Base-by-base conservation (phyloP, 148 eudicot species). In the Rhododendron mucronatum region DNA sequence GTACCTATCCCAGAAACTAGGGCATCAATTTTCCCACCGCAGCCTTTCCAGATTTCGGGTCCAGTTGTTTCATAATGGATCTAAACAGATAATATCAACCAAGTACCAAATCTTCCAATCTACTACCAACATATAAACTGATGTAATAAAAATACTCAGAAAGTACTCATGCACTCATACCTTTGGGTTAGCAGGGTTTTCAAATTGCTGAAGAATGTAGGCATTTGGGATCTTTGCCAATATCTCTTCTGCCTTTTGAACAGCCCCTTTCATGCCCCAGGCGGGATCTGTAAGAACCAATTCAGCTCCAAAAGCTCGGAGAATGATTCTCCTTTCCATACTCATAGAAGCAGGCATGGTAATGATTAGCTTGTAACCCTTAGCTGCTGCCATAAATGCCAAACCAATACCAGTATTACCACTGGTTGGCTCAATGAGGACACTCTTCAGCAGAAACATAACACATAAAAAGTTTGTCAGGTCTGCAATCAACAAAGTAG, bases 381-480 rank as follows among this genome's bases (percentile, higher is more conserved):
- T 95, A 47, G 90, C 92, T 47, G 98, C 99, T 30, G 99, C 99
- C 87, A 94, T 73, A 89, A 91, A 93, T 69, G 98, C 98, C 90
- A 97, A 90, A 45, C 93, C 99, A 81, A 97, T 95, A 6, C 98
- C 99, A 26, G 99, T 95, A 86, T 95, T 97, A 59, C 99, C 99
- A 86, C 96, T 91, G 12, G 99, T 94, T 39, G 87, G 85, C 90
- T 97, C 99, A 83, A 97, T 89, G 5, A 97, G 98, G 69, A 91
- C 90, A 37, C 90, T 93, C 99, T 97, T 84, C 90, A 88, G 63
- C n/a, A 75, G 69, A 57, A 39, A 20, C 21, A 84, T 26, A 69
- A 50, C 23, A 84, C 57, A 51, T 3, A 16, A 18, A 39, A 67
- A 53, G 23, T 84, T 84, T 53, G 65, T 76, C 86, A 75, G 82